Evolutionary conservation across 1,284 basidiomycete species (phyloP).

Genomic region (Taiwanofungus camphoratus): DNA sequence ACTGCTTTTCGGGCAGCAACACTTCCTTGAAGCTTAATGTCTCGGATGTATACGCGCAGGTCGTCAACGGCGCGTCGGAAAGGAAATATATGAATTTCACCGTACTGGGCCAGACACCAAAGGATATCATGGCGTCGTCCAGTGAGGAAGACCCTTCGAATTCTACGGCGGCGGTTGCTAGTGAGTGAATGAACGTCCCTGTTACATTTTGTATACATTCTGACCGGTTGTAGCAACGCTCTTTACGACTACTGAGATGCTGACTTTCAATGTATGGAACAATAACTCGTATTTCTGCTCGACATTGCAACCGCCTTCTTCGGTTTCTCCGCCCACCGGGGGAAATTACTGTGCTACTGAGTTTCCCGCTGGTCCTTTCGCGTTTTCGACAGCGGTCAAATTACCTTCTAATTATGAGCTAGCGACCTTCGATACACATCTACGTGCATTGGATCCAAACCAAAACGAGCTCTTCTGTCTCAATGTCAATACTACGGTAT

Average conservation of each 20-base stretch:
- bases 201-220: conserved; percentile 8
- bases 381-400: conserved; percentile 73
- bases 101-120: conserved; percentile 52
- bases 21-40: conserved; percentile 57
- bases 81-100: conserved; percentile 58
- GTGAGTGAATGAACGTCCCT: conserved; percentile 18
- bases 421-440: conserved; percentile 77
- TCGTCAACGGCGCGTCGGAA: conserved; percentile 42
- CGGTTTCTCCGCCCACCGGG: conserved; percentile 44
- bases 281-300: conserved; percentile 74
- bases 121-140: conserved; percentile 54
- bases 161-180: conserved; percentile 51
- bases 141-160: conserved; percentile 45
- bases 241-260: conserved; percentile 74
- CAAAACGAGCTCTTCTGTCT: conserved; percentile 78
- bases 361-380: conserved; percentile 72
- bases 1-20: conserved; percentile 53
- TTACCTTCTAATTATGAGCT: conserved; percentile 68
- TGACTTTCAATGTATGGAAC: conserved; percentile 70
- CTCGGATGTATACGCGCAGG: conserved; percentile 69
- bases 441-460: conserved; percentile 86
- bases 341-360: conserved; percentile 65
- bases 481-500: conserved; percentile 75
- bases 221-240: conserved; percentile 58
- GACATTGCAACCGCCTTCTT: conserved; percentile 68